These are phyloP conservation scores for Volvox africanus DNA, from an alignment of 139 green algal species.

Conservation along the genomic window DNA sequence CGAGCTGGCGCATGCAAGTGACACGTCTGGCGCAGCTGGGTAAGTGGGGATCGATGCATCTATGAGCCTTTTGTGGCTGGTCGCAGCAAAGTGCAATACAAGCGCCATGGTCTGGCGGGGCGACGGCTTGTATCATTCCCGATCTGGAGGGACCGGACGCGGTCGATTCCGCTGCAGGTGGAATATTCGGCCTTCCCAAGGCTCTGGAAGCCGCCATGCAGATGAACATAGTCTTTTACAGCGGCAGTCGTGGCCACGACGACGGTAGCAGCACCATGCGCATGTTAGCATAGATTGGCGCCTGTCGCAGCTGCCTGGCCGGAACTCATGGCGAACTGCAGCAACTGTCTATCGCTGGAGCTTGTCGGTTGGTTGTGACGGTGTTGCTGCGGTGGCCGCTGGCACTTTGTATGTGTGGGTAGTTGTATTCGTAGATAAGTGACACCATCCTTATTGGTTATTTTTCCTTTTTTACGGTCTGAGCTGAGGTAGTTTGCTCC, in stretches of 20 bases:
- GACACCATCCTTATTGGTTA: no score
- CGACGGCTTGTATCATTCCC: neutral
- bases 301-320: neutral
- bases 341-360: neutral
- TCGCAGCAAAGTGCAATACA: no score
- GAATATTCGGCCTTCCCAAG: constrained; percentile 8
- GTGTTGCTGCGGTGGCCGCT: neutral
- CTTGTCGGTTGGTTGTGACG: neutral
- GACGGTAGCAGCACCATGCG: neutral
- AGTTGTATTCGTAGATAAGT: no score
- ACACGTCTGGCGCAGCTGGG: constrained; percentile 1
- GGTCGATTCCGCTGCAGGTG: neutral
- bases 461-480: no score
- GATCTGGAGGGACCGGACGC: neutral
- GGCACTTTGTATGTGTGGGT: no score
- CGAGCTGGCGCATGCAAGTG: no score
- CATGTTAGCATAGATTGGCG: neutral
- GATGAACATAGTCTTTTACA: neutral
- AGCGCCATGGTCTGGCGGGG: neutral
- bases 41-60: neutral
- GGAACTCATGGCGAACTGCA: neutral
- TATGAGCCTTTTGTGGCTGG: neutral
- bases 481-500: no score
- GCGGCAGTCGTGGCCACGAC: neutral
- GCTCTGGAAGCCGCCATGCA: constrained; percentile 20